Percentiles rank a stretch among this genome's conserved stretches.
These are phyloP conservation scores for Cyberlindnera bimundalis DNA, from an alignment of 805 yeast species.

Conservation along the genomic window DNA sequence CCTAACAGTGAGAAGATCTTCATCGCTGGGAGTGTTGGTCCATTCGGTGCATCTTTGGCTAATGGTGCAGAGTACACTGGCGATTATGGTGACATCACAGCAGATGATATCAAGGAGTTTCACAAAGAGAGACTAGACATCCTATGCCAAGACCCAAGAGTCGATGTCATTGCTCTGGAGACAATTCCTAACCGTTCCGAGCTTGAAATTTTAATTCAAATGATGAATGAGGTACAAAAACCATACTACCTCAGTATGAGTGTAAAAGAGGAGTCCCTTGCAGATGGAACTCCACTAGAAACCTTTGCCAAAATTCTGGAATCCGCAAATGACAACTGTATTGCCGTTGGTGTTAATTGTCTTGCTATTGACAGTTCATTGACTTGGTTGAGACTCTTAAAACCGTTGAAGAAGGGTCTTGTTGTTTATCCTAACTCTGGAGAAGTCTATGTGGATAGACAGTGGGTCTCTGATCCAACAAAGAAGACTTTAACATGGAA, in stretches of 20 bases:
- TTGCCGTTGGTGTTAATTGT: constrained; percentile 66
- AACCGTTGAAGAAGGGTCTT: constrained; percentile 32
- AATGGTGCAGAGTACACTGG: constrained; percentile 76
- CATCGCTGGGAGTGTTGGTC: constrained; percentile 69
- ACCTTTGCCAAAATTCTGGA: constrained; percentile 29
- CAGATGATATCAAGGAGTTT: constrained; percentile 40
- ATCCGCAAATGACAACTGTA: constrained; percentile 14
- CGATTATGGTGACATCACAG: constrained; percentile 43
- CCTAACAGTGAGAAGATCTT: constrained; percentile 9
- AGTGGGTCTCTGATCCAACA: constrained; percentile 30
- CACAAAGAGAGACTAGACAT: constrained; percentile 45
- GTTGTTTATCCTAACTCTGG: constrained; percentile 77
- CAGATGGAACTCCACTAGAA: constrained; percentile 47
- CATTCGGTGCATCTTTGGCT: constrained; percentile 69
- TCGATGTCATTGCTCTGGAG: constrained; percentile 64
- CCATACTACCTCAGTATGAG: constrained; percentile 46
- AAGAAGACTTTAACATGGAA: constrained; percentile 35
- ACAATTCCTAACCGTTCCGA: constrained; percentile 68
- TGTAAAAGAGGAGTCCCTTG: constrained; percentile 36
- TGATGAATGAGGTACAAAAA: constrained; percentile 36
- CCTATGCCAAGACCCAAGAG: constrained; percentile 35
- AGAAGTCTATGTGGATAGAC: constrained; percentile 50
- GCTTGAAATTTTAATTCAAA: constrained; percentile 43
- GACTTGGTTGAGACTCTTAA: constrained; percentile 37
- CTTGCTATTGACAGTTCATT: constrained; percentile 43